Base-by-base conservation (phyloP, 2,329 filamentous ascomycete genomes). In the Leptographium flavum region DNA sequence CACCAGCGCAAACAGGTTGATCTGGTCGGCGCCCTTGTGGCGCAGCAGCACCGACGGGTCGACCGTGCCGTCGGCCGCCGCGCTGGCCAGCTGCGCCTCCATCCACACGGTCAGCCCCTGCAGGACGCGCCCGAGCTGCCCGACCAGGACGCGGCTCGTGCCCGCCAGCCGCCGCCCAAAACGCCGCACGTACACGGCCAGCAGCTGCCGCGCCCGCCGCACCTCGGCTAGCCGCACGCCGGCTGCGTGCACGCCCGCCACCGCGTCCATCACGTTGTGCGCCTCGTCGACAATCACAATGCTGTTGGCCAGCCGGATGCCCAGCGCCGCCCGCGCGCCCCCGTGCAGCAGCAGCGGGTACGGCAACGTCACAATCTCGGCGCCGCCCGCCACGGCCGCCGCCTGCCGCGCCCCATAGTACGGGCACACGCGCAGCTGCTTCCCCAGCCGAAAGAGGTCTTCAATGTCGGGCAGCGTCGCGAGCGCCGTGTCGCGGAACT, bases 281-380 rank as follows among this genome's bases (percentile, higher is more conserved):
- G 92, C 92, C 66, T 98, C 92, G 54, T 98, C 92, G 40, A 98
- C 85, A 23, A 98, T 83, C n/a, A 98, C 79, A 0, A 98, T 71
- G 56, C 94, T 92, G 5, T 80, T 79, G 27, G 93, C 87, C 9
- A 98, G 63, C 22, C 83, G 90, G 37, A 98, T 79, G 0, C 83
- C 82, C 0, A 98, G 70, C 0, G 92, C 87, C 49, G 96, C 88
- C 41, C 92, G 73, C 0, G 92, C 88, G 4, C 79, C 84, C 55
- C 81, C 84, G 56, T 96, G 92, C 3, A 98, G 67, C 0, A 98
- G 70, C 7, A 98, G 63, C 2, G 90, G 90, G 58, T 98, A 98
- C 0, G 92, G 92, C 17, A 98, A 67, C 0, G 90, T 94, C 23
- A 98, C 73, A 44, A 98, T 87, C 69, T 95, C 88, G 35, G 86